These are phyloP conservation scores for Tolypocladium nubicola DNA, from an alignment of 2,329 filamentous ascomycete species.

Conservation along the genomic window DNA sequence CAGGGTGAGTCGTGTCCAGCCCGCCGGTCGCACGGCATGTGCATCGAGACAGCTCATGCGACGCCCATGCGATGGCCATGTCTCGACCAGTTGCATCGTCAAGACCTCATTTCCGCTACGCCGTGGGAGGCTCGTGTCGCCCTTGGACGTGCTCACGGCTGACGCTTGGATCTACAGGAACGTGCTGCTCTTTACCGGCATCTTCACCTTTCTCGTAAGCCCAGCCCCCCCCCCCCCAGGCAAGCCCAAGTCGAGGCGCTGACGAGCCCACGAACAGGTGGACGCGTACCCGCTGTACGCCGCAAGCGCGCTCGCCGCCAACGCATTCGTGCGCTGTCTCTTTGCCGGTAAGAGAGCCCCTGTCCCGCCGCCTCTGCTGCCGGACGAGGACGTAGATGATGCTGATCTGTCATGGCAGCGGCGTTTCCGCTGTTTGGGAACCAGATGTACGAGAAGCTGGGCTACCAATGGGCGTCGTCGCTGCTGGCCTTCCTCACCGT, in stretches of 20 bases:
- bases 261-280: slow-evolving; percentile 30
- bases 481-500: slow-evolving; percentile 51
- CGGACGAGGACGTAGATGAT: neutral
- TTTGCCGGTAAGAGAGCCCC: slow-evolving; percentile 50
- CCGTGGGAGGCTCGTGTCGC: neutral
- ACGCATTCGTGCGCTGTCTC: slow-evolving; percentile 65
- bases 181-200: slow-evolving; percentile 68
- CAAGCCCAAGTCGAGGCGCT: neutral
- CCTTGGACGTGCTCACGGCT: slow-evolving; percentile 10
- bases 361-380: neutral
- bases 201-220: slow-evolving; percentile 78
- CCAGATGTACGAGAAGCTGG: slow-evolving; percentile 60
- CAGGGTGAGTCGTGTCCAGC: slow-evolving; percentile 42
- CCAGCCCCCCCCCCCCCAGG: too few species aligned
- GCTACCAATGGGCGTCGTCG: slow-evolving; percentile 59
- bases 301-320: slow-evolving; percentile 71
- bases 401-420: slow-evolving; percentile 31
- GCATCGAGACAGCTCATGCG: neutral
- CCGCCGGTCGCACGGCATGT: slow-evolving; percentile 1
- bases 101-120: neutral
- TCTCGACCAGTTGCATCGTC: neutral
- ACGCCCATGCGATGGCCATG: neutral
- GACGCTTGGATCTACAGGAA: slow-evolving; percentile 36
- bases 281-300: slow-evolving; percentile 70
- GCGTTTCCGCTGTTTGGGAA: slow-evolving; percentile 67